Percentiles rank a stretch among this genome's conserved stretches.
Evolutionary conservation across 1,284 basidiomycete genomes (phyloP).

Genomic region (Marasmius fiardii): DNA sequence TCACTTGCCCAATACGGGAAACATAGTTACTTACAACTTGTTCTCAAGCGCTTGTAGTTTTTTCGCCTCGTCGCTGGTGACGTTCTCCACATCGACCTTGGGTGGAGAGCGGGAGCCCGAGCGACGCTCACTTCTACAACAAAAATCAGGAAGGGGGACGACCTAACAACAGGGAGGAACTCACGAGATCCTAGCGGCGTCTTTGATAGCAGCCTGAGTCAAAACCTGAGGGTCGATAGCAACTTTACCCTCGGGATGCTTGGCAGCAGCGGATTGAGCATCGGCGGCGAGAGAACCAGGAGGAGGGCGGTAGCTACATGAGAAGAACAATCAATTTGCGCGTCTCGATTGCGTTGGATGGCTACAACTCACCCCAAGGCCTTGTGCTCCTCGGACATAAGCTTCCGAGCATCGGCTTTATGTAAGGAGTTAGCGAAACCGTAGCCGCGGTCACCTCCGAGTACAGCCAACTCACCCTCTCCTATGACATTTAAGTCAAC

Average conservation of each 20-base stretch:
- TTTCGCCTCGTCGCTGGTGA: constrained; percentile 6
- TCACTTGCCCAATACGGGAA: neutral
- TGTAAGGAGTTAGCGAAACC: neutral
- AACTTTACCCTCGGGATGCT: constrained; percentile 14
- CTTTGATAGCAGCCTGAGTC: constrained; percentile 17
- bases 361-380: constrained; percentile 21
- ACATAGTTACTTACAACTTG: constrained; percentile 7
- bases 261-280: constrained; percentile 26
- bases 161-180: neutral
- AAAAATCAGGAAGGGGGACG: neutral
- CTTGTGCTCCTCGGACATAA: constrained; percentile 35
- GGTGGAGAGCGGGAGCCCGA: constrained; percentile 12
- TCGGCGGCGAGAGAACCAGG: constrained; percentile 33
- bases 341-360: neutral
- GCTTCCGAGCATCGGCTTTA: constrained; percentile 25
- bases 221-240: constrained; percentile 11
- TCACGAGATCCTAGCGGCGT: constrained; percentile 20
- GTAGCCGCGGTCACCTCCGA: neutral
- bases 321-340: neutral
- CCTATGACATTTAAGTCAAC: constrained; percentile 16
- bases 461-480: constrained; percentile 7
- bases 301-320: constrained; percentile 26
- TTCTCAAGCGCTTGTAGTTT: constrained; percentile 11
- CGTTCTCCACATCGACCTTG: constrained; percentile 4
- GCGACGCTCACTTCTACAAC: constrained; percentile 7